A percentile compares a stretch with the other conserved stretches of the same genome.
phyloP scores from a whole-genome alignment of 2,329 filamentous ascomycete species.

The Aspergillus sp. region DNA sequence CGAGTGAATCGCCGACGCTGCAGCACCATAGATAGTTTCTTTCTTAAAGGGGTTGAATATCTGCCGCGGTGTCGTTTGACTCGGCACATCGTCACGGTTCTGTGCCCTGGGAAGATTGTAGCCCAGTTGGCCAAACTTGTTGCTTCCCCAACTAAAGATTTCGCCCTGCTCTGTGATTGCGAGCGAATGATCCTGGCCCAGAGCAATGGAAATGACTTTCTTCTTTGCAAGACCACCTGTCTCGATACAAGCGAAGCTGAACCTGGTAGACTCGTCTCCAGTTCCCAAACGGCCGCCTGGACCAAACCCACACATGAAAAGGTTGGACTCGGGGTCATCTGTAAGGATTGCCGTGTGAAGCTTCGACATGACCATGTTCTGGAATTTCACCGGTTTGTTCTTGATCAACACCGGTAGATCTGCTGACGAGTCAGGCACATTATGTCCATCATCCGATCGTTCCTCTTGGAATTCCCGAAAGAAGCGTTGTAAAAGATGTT shows the following conservation, averaged over 20 bases:
- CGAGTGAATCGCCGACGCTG: constrained; percentile 86
- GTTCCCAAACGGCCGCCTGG: constrained; percentile 82
- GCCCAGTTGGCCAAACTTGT: constrained; percentile 76
- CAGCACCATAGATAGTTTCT: constrained; percentile 71
- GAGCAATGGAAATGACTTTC: constrained; percentile 66
- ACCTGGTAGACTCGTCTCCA: constrained; percentile 83
- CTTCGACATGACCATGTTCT: constrained; percentile 82
- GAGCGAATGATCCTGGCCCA: constrained; percentile 87
- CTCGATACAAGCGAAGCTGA: constrained; percentile 76
- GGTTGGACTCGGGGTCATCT: constrained; percentile 76
- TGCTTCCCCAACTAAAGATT: constrained; percentile 91
- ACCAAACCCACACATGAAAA: constrained; percentile 89
- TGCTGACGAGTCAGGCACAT: constrained; percentile 31
- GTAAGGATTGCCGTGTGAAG: constrained; percentile 86
- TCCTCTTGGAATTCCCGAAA: constrained; percentile 57
- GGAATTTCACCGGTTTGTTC: constrained; percentile 65
- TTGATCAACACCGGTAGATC: constrained; percentile 68
- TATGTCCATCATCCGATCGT: constrained; percentile 25
- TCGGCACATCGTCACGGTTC: constrained; percentile 71
- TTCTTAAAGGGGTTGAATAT: constrained; percentile 89
- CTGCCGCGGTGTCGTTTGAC: constrained; percentile 74
- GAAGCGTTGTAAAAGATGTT: constrained; percentile 67
- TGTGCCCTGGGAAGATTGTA: constrained; percentile 62
- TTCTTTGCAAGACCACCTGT: constrained; percentile 65
- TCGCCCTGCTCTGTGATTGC: constrained; percentile 81